A percentile compares a stretch with the other conserved stretches of the same genome.
Conservation (phyloP, 2,329 filamentous ascomycete genomes). For the Colletotrichum cereale region DNA sequence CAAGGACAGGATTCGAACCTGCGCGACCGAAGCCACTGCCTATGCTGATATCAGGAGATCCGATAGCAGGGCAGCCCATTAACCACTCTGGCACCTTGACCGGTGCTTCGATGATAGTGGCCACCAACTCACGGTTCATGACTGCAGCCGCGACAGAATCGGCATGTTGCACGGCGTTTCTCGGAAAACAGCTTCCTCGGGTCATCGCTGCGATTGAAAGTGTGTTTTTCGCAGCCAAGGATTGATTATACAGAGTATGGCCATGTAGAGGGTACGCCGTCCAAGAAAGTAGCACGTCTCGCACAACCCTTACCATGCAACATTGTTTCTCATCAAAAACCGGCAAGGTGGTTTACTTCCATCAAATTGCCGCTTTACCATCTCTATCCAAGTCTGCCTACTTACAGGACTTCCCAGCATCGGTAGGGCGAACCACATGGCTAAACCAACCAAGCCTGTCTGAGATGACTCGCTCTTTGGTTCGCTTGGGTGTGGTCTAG, state of each 20-base stretch:
- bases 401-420: background rate
- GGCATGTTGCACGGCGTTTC: background rate
- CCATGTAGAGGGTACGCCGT: too few species aligned
- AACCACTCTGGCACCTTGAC: constrained; percentile 41
- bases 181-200: background rate
- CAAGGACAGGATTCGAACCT: constrained; percentile 41
- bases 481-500: background rate
- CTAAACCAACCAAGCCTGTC: background rate
- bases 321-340: background rate
- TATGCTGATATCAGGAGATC: background rate
- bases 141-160: background rate
- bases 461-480: background rate
- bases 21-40: constrained; percentile 41
- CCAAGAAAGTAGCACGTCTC: too few species aligned
- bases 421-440: background rate
- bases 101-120: accelerated
- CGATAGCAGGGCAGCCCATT: constrained; percentile 40
- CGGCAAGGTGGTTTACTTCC: background rate
- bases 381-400: background rate
- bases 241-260: background rate
- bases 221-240: background rate
- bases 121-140: accelerated
- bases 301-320: too few species aligned
- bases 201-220: background rate
- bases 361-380: background rate